Percentiles rank a stretch among this genome's conserved stretches.
Conservation (phyloP, 768 basidiomycete genomes). For the Phanerochaete carnosa region DNA sequence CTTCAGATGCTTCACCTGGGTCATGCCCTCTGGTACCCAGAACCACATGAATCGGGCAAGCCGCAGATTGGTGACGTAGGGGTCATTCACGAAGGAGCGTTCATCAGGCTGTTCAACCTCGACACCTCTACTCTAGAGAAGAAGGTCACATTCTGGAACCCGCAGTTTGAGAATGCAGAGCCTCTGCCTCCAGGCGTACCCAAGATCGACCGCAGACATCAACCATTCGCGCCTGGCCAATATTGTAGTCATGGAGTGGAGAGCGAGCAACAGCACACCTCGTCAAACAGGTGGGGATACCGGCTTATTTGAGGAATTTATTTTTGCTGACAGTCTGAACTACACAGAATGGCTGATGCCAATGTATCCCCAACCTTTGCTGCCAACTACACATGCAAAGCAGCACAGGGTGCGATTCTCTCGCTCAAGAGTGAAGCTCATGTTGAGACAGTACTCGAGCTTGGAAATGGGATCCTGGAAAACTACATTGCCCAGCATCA, state of each 20-base stretch:
- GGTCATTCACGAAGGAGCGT: neutral
- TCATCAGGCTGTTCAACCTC: constrained; percentile 10
- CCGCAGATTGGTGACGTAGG: constrained; percentile 7
- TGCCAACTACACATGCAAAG: neutral
- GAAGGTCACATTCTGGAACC: neutral
- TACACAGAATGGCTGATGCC: neutral
- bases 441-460: neutral
- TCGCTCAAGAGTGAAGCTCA: neutral
- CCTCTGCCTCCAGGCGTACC: neutral
- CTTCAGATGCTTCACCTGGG: neutral
- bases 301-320: too few species aligned
- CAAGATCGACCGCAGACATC: neutral
- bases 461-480: neutral
- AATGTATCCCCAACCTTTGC: neutral
- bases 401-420: neutral
- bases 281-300: neutral
- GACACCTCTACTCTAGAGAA: neutral
- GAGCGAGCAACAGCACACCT: too few species aligned
- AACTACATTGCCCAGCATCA: neutral
- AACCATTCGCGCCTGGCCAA: neutral
- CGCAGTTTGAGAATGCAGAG: neutral
- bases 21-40: constrained; percentile 1
- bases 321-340: neutral
- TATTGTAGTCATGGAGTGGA: neutral
- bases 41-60: neutral